Conservation (phyloP, 768 basidiomycete species). For the Wakefieldia striispora region DNA sequence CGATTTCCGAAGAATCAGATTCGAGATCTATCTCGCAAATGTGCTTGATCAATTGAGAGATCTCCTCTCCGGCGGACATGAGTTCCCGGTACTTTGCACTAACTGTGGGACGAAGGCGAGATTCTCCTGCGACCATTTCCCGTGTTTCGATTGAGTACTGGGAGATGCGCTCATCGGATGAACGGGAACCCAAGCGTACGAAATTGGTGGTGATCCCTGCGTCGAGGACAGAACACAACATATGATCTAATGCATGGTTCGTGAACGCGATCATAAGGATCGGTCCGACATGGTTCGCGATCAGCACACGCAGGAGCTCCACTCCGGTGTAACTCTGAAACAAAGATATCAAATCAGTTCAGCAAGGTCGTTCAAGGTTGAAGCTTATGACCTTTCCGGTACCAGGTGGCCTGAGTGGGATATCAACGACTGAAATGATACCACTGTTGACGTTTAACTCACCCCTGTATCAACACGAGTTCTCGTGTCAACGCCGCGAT, state of each 20-base stretch:
- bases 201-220: constrained; percentile 59
- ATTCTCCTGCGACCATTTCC: constrained; percentile 44
- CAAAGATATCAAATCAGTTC: background rate
- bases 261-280: constrained; percentile 67
- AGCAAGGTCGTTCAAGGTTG: background rate
- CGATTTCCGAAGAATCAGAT: constrained; percentile 38
- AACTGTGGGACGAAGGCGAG: constrained; percentile 39
- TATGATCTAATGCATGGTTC: constrained; percentile 77
- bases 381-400: constrained; percentile 60
- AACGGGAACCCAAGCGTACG: constrained; percentile 67
- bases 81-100: constrained; percentile 36
- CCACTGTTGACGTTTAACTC: constrained; percentile 5
- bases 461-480: constrained; percentile 74
- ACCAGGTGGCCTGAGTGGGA: constrained; percentile 58
- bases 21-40: constrained; percentile 34
- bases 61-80: constrained; percentile 45
- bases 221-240: constrained; percentile 64
- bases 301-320: constrained; percentile 66
- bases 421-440: background rate
- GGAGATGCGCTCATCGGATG: constrained; percentile 57
- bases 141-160: constrained; percentile 59
- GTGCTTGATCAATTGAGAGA: constrained; percentile 45
- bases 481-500: constrained; percentile 59
- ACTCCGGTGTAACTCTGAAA: constrained; percentile 62
- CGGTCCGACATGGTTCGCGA: constrained; percentile 49